phyloP scores from a whole-genome alignment of 805 yeast species.

The Starmerella potacharoeniae region DNA sequence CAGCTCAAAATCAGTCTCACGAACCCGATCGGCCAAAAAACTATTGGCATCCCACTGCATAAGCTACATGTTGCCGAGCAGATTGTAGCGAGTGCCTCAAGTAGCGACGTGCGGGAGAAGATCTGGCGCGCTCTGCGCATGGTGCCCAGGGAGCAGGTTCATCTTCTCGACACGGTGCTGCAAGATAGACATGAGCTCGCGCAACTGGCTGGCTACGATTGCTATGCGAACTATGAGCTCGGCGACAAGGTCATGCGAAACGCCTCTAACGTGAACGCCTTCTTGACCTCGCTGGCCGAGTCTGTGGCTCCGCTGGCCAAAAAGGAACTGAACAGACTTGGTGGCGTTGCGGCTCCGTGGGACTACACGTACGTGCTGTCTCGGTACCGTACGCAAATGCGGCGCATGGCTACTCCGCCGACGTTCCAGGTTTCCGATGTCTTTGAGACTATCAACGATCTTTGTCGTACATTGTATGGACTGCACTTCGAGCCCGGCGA shows the following conservation, averaged over 20 bases:
- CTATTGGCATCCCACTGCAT: slow-evolving; percentile 1
- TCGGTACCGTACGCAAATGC: slow-evolving; percentile 25
- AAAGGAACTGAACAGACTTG: slow-evolving; percentile 43
- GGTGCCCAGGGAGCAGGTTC: slow-evolving; percentile 52
- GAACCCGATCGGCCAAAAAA: not conserved
- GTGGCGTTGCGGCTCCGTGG: slow-evolving; percentile 51
- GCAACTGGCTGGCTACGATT: slow-evolving; percentile 52
- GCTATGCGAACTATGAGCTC: slow-evolving; percentile 70
- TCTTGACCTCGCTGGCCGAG: slow-evolving; percentile 48
- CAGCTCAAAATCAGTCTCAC: slow-evolving; percentile 14
- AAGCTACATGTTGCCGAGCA: slow-evolving; percentile 44
- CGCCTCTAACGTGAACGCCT: slow-evolving; percentile 64
- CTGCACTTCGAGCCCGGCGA: slow-evolving; percentile 59
- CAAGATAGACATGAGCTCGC: slow-evolving; percentile 62
- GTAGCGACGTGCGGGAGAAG: slow-evolving; percentile 46
- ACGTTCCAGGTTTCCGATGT: slow-evolving; percentile 76
- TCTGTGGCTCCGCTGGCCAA: slow-evolving; percentile 44
- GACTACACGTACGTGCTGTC: slow-evolving; percentile 62
- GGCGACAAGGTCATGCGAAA: slow-evolving; percentile 81
- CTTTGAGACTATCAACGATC: slow-evolving; percentile 63
- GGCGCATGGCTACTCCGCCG: slow-evolving; percentile 36
- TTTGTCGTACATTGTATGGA: slow-evolving; percentile 65
- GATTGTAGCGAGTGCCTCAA: slow-evolving; percentile 47
- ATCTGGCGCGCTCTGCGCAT: slow-evolving; percentile 69
- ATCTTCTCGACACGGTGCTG: slow-evolving; percentile 46